Evolutionary conservation across 768 basidiomycete genomes (phyloP).

Genomic region (Leccinum incarnatum): DNA sequence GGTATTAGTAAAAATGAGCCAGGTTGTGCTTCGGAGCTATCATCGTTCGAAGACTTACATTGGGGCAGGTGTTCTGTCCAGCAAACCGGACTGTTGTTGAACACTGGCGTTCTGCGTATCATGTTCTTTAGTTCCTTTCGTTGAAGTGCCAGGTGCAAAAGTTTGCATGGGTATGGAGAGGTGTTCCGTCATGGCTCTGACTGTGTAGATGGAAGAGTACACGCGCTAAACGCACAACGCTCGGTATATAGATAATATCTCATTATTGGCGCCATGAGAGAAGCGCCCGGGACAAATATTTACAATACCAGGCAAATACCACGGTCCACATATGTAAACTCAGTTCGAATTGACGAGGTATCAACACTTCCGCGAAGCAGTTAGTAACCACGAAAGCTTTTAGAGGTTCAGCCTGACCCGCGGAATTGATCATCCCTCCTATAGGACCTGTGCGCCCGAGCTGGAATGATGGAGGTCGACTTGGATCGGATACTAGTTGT

Average conservation of each 20-base stretch:
- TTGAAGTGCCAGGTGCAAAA: not conserved
- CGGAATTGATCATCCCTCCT: no score
- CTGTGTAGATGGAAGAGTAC: not conserved
- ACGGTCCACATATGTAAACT: no score
- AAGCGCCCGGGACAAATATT: slow-evolving; percentile 14
- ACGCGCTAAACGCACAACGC: not conserved
- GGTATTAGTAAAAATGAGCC: not conserved
- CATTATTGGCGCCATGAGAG: not conserved
- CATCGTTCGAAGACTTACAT: slow-evolving; percentile 15
- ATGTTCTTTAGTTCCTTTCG: not conserved
- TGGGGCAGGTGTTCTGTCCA: slow-evolving; percentile 19
- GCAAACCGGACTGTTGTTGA: not conserved
- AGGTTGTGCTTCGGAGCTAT: not conserved
- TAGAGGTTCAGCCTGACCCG: not conserved
- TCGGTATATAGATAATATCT: not conserved
- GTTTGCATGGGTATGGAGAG: slow-evolving; percentile 21
- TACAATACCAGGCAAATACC: not conserved
- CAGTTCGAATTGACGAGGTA: no score
- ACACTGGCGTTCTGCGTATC: not conserved
- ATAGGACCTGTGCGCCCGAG: no score
- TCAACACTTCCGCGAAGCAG: not conserved
- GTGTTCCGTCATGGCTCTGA: slow-evolving; percentile 14
- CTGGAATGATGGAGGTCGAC: no score
- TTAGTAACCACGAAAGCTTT: not conserved
- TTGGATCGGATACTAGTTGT: not conserved